These are phyloP conservation scores for Ceratocystiopsis minuta DNA, from an alignment of 2,329 filamentous ascomycete species.

Conservation along the genomic window DNA sequence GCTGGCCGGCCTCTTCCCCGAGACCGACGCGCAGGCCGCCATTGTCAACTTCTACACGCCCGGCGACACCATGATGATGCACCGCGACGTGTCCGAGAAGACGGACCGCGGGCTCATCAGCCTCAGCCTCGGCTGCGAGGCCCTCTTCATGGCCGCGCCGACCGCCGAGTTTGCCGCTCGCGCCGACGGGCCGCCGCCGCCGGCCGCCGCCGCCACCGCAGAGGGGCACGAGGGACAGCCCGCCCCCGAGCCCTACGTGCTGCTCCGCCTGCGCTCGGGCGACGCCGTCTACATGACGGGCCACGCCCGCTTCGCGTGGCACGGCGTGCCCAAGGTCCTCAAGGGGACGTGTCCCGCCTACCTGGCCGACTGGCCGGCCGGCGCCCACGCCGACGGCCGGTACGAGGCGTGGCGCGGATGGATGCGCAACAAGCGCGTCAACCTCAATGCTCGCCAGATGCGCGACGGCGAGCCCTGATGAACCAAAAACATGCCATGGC, in stretches of 20 bases:
- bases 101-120: conserved; percentile 64
- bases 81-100: conserved; percentile 83
- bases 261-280: conserved; percentile 59
- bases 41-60: conserved; percentile 90
- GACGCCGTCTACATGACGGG: conserved; percentile 84
- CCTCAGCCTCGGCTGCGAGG: conserved; percentile 78
- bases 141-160: conserved; percentile 68
- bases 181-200: background rate
- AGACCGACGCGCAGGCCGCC: conserved; percentile 67
- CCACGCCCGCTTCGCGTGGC: conserved; percentile 75
- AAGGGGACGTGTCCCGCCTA: conserved; percentile 60
- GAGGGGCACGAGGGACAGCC: background rate
- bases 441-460: conserved; percentile 88
- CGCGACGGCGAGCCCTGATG: conserved; percentile 20
- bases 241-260: conserved; percentile 26
- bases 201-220: background rate
- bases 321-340: conserved; percentile 79
- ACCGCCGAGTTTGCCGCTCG: conserved; percentile 13
- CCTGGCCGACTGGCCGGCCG: conserved; percentile 55
- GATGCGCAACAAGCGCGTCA: conserved; percentile 78
- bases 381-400: conserved; percentile 19
- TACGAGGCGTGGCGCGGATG: conserved; percentile 64
- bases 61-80: conserved; percentile 78
- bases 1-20: conserved; percentile 53
- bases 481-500: too few relatives aligned